Evolutionary conservation across 306 rosid genomes (phyloP).

Genomic region (Quercus ilex): DNA sequence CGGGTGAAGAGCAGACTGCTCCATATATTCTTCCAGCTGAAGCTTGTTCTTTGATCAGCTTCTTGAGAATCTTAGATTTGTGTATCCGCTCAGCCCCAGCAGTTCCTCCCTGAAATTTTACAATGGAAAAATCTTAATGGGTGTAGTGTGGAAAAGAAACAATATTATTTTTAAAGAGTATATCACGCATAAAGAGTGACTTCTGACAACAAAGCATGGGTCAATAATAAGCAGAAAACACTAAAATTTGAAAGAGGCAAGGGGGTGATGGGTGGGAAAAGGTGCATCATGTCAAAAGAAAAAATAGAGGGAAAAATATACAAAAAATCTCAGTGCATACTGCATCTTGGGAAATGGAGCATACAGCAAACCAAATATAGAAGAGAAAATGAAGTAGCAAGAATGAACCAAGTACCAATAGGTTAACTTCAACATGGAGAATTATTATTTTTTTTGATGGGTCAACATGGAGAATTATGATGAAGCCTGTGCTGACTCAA

Average conservation of each 20-base stretch:
- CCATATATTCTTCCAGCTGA: slow-evolving; percentile 69
- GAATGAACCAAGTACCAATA: not conserved
- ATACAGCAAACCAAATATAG: too few species aligned
- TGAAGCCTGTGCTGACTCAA: not conserved
- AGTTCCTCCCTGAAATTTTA: slow-evolving; percentile 66
- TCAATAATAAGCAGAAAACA: not conserved
- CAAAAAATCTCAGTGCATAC: too few species aligned
- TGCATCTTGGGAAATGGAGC: too few species aligned
- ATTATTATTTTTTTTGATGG: too few species aligned
- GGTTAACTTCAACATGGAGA: not conserved
- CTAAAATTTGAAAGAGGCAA: too few species aligned
- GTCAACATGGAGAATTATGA: not conserved
- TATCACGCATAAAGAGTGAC: not conserved
- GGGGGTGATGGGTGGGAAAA: too few species aligned
- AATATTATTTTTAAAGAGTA: not conserved
- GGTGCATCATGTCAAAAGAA: too few species aligned
- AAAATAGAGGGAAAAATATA: too few species aligned
- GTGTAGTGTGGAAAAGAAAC: not conserved
- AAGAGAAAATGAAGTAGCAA: too few species aligned
- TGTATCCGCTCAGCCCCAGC: slow-evolving; percentile 52
- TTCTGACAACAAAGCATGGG: not conserved
- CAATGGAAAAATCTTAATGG: not conserved
- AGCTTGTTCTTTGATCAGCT: slow-evolving; percentile 74
- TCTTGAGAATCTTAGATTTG: slow-evolving; percentile 75
- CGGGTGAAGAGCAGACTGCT: slow-evolving; percentile 69